Percentiles rank a stretch among this genome's conserved stretches.
phyloP scores from a whole-genome alignment of 495 filamentous ascomycete genomes.

The Massariosphaeria phaeospora region DNA sequence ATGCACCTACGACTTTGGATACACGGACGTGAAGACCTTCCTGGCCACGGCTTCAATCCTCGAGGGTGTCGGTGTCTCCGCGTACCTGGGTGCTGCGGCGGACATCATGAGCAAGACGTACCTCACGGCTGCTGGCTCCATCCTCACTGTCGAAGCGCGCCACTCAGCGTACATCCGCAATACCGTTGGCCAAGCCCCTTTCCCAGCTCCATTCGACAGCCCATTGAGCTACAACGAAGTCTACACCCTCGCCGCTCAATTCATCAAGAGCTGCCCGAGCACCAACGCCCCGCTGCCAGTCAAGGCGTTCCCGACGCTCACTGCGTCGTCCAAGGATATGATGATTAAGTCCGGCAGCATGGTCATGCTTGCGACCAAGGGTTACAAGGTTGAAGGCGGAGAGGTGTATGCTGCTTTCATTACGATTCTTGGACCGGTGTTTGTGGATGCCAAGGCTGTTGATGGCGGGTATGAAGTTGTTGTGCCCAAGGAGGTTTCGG shows the following conservation, averaged over 20 bases:
- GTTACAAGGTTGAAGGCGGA: conserved; percentile 8
- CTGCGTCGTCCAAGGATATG: conserved; percentile 15
- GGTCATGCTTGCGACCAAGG: conserved; percentile 27
- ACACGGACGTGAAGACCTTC: conserved; percentile 48
- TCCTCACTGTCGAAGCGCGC: conserved; percentile 58
- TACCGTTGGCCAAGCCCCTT: conserved; percentile 46
- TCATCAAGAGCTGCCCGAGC: conserved; percentile 55
- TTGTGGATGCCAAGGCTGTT: conserved; percentile 18
- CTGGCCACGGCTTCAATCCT: conserved; percentile 51
- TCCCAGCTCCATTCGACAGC: conserved; percentile 54
- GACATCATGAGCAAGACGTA: conserved; percentile 50
- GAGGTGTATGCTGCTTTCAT: conserved; percentile 42
- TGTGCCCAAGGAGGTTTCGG: conserved; percentile 44
- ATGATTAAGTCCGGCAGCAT: conserved; percentile 16
- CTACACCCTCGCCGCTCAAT: conserved; percentile 56
- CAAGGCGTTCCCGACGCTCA: conserved; percentile 46
- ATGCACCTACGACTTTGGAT: conserved; percentile 57
- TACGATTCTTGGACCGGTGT: conserved; percentile 41
- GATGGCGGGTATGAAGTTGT: conserved; percentile 27
- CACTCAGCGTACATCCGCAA: conserved; percentile 57
- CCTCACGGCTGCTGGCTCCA: conserved; percentile 58
- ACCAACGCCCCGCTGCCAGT: conserved; percentile 53
- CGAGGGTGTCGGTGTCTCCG: conserved; percentile 44
- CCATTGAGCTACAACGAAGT: conserved; percentile 55
- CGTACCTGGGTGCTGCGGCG: conserved; percentile 58